A percentile compares a stretch with the other conserved stretches of the same genome.
Evolutionary conservation across 2,329 filamentous ascomycete species (phyloP).

Genomic region (Epichloe amarillans): DNA sequence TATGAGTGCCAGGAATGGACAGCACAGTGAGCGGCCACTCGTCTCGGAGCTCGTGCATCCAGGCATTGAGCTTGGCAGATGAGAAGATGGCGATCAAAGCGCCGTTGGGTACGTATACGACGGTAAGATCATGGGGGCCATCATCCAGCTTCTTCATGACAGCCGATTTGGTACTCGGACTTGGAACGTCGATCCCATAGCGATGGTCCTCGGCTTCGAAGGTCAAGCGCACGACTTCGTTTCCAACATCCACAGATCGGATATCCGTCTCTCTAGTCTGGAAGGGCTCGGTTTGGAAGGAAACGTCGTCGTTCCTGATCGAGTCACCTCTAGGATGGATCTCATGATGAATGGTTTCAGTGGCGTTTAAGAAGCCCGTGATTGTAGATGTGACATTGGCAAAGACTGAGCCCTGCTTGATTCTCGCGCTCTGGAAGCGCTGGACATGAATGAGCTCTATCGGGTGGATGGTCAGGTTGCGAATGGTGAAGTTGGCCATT

Average conservation of each 20-base stretch:
- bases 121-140: slow-evolving; percentile 45
- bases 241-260: slow-evolving; percentile 40
- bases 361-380: slow-evolving; percentile 30
- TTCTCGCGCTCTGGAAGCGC: slow-evolving; percentile 46
- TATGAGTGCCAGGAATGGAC: slow-evolving; percentile 91
- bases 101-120: slow-evolving; percentile 46
- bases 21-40: slow-evolving; percentile 63
- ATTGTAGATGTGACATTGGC: slow-evolving; percentile 31
- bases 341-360: slow-evolving; percentile 17
- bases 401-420: slow-evolving; percentile 29
- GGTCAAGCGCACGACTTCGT: slow-evolving; percentile 60
- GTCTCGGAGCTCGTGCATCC: slow-evolving; percentile 71
- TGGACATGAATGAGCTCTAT: slow-evolving; percentile 62
- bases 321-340: slow-evolving; percentile 39
- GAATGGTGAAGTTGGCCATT: slow-evolving; percentile 53
- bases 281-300: slow-evolving; percentile 55
- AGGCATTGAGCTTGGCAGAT: slow-evolving; percentile 53
- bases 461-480: slow-evolving; percentile 66
- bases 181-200: slow-evolving; percentile 63
- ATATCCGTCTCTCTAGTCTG: slow-evolving; percentile 44
- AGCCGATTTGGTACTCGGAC: slow-evolving; percentile 43
- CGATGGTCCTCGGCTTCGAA: slow-evolving; percentile 44
- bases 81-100: slow-evolving; percentile 53
- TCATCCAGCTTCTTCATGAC: slow-evolving; percentile 44
- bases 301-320: slow-evolving; percentile 48